Percentiles rank a stretch among this genome's conserved stretches.
These are phyloP conservation scores for Sinapis alba DNA, from an alignment of 441 rosid genomes.

Conservation along the genomic window DNA sequence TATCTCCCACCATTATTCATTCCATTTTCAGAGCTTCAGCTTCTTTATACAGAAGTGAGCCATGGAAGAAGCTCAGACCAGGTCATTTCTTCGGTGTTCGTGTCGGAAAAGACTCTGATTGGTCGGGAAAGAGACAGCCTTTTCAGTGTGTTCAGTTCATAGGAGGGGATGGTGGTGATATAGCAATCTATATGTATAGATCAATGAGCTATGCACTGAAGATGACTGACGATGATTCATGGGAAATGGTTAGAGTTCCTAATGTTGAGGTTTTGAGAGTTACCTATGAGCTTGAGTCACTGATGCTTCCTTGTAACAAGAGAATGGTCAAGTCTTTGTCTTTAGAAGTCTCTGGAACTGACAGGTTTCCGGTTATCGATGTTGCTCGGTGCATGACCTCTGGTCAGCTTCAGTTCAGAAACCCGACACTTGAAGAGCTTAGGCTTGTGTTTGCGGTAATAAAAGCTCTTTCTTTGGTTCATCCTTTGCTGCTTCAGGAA, in stretches of 20 bases:
- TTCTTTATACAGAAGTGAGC: slow-evolving; percentile 70
- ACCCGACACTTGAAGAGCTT: slow-evolving; percentile 68
- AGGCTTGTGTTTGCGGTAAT: slow-evolving; percentile 65
- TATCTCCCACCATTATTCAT: slow-evolving; percentile 55
- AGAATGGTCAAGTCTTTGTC: slow-evolving; percentile 62
- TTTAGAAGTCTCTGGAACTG: slow-evolving; percentile 57
- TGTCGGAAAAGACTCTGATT: slow-evolving; percentile 71
- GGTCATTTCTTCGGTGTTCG: slow-evolving; percentile 64
- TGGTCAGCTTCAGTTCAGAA: slow-evolving; percentile 58
- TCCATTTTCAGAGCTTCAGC: slow-evolving; percentile 64
- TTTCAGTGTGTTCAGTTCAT: slow-evolving; percentile 70
- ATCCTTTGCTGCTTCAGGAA: slow-evolving; percentile 63
- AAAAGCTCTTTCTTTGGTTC: slow-evolving; percentile 66
- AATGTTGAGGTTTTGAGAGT: slow-evolving; percentile 69
- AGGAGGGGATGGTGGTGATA: slow-evolving; percentile 79
- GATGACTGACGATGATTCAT: slow-evolving; percentile 59
- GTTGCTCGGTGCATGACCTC: slow-evolving; percentile 54
- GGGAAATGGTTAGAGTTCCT: slow-evolving; percentile 60
- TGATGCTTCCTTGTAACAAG: slow-evolving; percentile 63
- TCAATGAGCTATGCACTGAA: slow-evolving; percentile 58
- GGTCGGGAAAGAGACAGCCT: slow-evolving; percentile 68
- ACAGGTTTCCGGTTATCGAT: slow-evolving; percentile 68
- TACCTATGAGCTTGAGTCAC: slow-evolving; percentile 52
- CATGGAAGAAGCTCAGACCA: slow-evolving; percentile 69
- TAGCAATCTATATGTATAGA: slow-evolving; percentile 60